Percentiles rank a stretch among this genome's conserved stretches.
Evolutionary conservation across 371 early-diverging fungal species (phyloP).

Genomic region (Saksenaea vasiformis): DNA sequence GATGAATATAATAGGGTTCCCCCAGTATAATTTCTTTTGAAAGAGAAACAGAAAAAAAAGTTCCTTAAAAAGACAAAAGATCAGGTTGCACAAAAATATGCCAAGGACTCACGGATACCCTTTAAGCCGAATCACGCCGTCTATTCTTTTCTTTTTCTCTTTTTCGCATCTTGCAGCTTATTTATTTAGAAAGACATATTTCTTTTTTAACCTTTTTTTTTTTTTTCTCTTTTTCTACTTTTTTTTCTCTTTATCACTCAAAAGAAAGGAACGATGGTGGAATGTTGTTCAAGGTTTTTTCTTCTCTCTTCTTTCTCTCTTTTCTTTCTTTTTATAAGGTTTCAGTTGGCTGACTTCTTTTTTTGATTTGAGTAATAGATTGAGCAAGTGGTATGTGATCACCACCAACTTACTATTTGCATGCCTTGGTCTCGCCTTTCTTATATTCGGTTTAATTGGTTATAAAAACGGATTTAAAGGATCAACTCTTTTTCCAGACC

Average conservation of each 20-base stretch:
- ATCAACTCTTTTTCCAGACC: slow-evolving; percentile 38
- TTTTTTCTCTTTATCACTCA: not conserved
- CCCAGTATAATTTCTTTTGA: not conserved
- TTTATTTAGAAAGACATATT: not conserved
- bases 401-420: slow-evolving; percentile 45
- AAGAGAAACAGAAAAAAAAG: not conserved
- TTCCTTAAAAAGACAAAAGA: slow-evolving; percentile 3
- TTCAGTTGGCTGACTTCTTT: not conserved
- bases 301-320: not conserved
- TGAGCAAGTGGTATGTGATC: slow-evolving; percentile 49
- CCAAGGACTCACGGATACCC: slow-evolving; percentile 7
- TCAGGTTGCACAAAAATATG: slow-evolving; percentile 3
- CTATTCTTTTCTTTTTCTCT: slow-evolving; percentile 1
- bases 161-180: slow-evolving; percentile 1
- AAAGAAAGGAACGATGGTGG: not conserved
- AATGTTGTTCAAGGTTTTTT: not conserved
- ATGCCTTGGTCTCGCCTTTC: slow-evolving; percentile 44
- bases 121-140: slow-evolving; percentile 6
- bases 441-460: slow-evolving; percentile 50
- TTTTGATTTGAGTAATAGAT: slow-evolving; percentile 24
- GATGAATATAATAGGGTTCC: not conserved
- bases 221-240: not conserved
- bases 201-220: no score
- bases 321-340: not conserved
- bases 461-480: slow-evolving; percentile 36